Percentiles rank a stretch among this genome's conserved stretches.
Conservation (phyloP, 2,329 filamentous ascomycete species). For the Penicillium crustosum region DNA sequence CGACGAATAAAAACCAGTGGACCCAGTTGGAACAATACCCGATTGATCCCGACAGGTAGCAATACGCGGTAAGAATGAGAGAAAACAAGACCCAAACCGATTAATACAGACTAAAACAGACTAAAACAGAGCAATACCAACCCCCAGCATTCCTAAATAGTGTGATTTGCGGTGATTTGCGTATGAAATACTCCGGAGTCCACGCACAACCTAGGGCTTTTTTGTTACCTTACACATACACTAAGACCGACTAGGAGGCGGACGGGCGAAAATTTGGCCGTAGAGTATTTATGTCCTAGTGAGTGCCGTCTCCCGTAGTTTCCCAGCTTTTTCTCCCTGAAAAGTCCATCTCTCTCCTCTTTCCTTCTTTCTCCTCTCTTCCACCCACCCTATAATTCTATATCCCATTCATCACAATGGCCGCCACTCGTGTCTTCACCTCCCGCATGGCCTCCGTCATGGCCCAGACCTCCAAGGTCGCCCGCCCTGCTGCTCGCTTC, state of each 20-base stretch:
- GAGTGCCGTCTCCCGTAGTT: constrained; percentile 32
- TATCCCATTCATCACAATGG: constrained; percentile 67
- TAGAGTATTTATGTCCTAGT: constrained; percentile 39
- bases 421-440: constrained; percentile 73
- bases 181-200: constrained; percentile 21
- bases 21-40: constrained; percentile 13
- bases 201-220: constrained; percentile 34
- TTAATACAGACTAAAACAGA: background rate
- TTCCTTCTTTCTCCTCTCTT: constrained; percentile 27
- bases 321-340: constrained; percentile 39
- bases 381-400: constrained; percentile 25
- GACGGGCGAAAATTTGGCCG: constrained; percentile 42
- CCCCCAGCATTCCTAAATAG: constrained; percentile 24
- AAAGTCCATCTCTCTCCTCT: constrained; percentile 32
- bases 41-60: constrained; percentile 19
- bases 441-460: constrained; percentile 68
- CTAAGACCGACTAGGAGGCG: constrained; percentile 34
- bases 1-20: background rate
- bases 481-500: constrained; percentile 70
- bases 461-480: constrained; percentile 73
- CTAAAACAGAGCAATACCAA: constrained; percentile 5
- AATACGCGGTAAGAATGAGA: constrained; percentile 20
- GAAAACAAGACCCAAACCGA: constrained; percentile 8
- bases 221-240: constrained; percentile 24
- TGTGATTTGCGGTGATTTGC: constrained; percentile 16